These are phyloP conservation scores for Cyclospora cayetanensis DNA, from an alignment of 169 alveolate species.

Conservation along the genomic window DNA sequence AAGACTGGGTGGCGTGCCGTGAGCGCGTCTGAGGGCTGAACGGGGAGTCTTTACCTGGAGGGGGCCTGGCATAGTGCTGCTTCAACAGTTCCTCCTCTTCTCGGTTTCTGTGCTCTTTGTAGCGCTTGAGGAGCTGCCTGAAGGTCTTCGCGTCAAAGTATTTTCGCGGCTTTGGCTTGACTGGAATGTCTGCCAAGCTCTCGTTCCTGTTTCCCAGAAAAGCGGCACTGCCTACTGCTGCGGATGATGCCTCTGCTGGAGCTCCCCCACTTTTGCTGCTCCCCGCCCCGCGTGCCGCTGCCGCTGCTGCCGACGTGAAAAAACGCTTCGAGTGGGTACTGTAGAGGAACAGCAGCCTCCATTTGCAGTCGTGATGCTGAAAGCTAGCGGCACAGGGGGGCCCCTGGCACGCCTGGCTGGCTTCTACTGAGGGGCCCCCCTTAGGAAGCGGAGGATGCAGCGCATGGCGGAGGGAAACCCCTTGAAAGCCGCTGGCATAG, in stretches of 20 bases:
- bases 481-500: too few relatives aligned
- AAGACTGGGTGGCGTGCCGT: too few relatives aligned
- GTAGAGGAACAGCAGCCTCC: too few relatives aligned
- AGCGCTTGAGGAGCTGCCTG: conserved; percentile 19
- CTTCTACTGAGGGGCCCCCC: too few relatives aligned
- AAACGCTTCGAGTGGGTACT: too few relatives aligned
- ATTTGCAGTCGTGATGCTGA: too few relatives aligned
- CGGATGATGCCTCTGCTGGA: neutral
- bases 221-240: neutral
- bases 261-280: conserved; percentile 6
- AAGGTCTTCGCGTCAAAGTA: conserved; percentile 68
- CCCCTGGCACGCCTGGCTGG: too few relatives aligned
- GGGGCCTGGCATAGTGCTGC: conserved; percentile 62
- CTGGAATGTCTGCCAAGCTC: conserved; percentile 28
- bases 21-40: neutral
- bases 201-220: conserved; percentile 12
- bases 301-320: neutral
- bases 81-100: neutral
- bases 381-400: too few relatives aligned
- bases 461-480: too few relatives aligned
- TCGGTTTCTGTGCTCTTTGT: conserved; percentile 56
- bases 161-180: conserved; percentile 43
- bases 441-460: too few relatives aligned
- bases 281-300: too few relatives aligned
- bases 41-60: conserved; percentile 54